Evolutionary conservation across 352 stramenopile genomes (phyloP).

Genomic region (Phytophthora litchii): DNA sequence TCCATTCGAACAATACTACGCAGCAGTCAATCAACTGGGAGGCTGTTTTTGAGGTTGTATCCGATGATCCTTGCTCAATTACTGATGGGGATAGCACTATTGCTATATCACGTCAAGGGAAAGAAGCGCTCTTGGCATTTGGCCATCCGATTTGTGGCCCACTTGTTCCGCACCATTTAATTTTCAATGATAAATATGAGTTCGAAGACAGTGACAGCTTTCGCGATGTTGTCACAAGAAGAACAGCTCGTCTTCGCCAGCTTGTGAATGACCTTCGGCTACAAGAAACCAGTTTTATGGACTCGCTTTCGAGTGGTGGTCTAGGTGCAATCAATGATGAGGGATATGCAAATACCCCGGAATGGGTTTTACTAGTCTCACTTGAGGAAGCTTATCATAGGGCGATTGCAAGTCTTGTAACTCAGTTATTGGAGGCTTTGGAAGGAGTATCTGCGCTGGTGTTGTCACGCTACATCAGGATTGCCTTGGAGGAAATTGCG

Average conservation of each 20-base stretch:
- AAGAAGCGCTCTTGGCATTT: conserved; percentile 25
- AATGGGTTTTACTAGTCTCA: conserved; percentile 41
- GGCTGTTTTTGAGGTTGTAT: conserved; percentile 36
- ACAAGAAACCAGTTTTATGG: conserved; percentile 39
- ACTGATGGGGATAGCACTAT: not conserved
- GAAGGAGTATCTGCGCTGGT: conserved; percentile 11
- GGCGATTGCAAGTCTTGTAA: conserved; percentile 29
- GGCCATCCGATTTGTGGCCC: conserved; percentile 23
- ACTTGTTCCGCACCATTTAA: conserved; percentile 11
- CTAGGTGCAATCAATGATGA: conserved; percentile 19
- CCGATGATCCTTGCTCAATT: conserved; percentile 1
- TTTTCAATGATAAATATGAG: conserved; percentile 9
- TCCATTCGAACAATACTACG: conserved; percentile 6
- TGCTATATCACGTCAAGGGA: conserved; percentile 18
- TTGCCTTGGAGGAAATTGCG: conserved; percentile 39
- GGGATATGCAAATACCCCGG: conserved; percentile 11
- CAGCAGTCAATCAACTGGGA: conserved; percentile 31
- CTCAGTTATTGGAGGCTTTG: conserved; percentile 24
- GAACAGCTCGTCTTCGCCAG: conserved; percentile 36
- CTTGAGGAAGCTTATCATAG: conserved; percentile 44
- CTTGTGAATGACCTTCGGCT: conserved; percentile 35
- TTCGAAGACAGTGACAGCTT: conserved; percentile 28
- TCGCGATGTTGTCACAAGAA: conserved; percentile 8
- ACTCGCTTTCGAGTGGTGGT: conserved; percentile 24
- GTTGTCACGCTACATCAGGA: conserved; percentile 16